Base-by-base conservation (phyloP, 805 yeast species). In the Yamadazyma ubonensis region DNA sequence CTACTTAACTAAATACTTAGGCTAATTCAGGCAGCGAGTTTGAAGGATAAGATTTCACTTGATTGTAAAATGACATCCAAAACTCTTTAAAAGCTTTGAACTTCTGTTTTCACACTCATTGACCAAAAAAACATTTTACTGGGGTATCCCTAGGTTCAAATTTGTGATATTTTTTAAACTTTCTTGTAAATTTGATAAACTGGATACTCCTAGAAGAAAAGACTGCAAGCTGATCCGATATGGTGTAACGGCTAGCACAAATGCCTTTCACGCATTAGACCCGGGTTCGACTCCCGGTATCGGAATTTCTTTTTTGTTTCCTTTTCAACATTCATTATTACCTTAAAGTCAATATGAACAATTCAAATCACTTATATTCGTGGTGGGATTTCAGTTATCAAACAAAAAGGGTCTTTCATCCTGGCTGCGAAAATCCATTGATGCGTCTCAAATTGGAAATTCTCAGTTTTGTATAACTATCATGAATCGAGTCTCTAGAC, bases 231-330 rank as follows among this genome's bases (percentile, higher is more conserved):
- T 26, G 8, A 12, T 67, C 73, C 73, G 73, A 67, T 67, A 63
- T 69, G 65, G 75, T 69, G 75, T 69, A 69, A 67, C 72, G 75
- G 75, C 69, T 69, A 69, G 66, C 75, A 69, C 73, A 70, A 73
- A 66, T 67, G 72, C 69, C 73, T 69, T 66, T 69, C 73, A 68
- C 75, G 70, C 73, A 67, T 73, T 72, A 67, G 57, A 69, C 73
- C 75, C 83, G 86, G 86, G 86, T 81, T 81, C 86, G 84, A 81
- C 84, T 79, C 86, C 86, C 86, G 83, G 86, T 73, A 78, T 78
- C 84, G 86, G 86, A 80, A 75, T 36, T 10, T 28, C 27, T 33
- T 39, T 34, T 42, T 33, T 34, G 36, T 33, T 33, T 33, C 33
- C 17, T 35, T 6, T 23, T 4, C 26, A 4, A 23, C n/a, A 23